Evolutionary conservation across 208 protist species (phyloP).

Genomic region (Naegleria lovaniensis): DNA sequence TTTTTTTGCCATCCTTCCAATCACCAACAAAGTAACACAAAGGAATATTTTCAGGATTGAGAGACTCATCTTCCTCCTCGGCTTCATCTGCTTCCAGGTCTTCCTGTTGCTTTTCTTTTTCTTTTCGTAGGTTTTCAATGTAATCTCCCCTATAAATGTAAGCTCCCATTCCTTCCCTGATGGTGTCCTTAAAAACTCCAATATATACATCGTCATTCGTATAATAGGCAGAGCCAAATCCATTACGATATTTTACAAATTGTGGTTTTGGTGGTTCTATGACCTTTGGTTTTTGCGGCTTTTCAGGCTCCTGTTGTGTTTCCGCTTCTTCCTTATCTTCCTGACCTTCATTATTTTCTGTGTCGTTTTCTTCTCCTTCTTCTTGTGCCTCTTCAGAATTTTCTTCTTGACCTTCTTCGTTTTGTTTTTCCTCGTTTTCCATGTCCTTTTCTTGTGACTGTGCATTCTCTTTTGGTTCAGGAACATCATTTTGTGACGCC

Average conservation of each 20-base stretch:
- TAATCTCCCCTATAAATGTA: not conserved
- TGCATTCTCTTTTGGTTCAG: no score
- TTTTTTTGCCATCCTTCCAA: slow-evolving; percentile 42
- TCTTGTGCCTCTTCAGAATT: not conserved
- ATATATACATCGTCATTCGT: not conserved
- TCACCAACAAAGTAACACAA: slow-evolving; percentile 53
- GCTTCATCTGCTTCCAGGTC: not conserved
- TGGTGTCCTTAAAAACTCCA: not conserved
- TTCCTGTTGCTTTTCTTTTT: not conserved
- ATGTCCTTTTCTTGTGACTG: no score
- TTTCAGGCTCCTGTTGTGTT: not conserved
- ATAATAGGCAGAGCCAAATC: not conserved
- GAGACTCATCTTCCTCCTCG: not conserved
- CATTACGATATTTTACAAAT: not conserved
- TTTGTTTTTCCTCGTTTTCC: no score
- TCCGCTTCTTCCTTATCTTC: not conserved
- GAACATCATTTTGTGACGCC: not conserved
- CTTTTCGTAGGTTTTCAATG: not conserved
- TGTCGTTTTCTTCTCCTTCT: not conserved
- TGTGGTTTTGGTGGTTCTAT: not conserved
- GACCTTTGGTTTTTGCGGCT: not conserved
- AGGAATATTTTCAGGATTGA: not conserved
- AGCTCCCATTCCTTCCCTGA: not conserved
- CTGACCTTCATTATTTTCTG: not conserved
- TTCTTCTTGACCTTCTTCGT: not conserved